These are phyloP conservation scores for Colletotrichum melonis DNA, from an alignment of 2,329 filamentous ascomycete species.

Conservation along the genomic window DNA sequence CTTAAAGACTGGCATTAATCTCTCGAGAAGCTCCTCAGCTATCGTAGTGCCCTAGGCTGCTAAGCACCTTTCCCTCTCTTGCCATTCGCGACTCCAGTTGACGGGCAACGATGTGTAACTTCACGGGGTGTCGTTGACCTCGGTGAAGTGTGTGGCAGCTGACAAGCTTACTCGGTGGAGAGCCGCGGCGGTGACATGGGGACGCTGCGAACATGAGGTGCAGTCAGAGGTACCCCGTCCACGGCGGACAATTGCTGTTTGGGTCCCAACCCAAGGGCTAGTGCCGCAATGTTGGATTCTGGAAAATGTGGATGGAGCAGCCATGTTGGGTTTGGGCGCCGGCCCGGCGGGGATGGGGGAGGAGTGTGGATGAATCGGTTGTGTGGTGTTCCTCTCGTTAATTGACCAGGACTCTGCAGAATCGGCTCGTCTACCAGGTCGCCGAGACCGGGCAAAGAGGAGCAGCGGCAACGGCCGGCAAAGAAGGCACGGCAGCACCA, in stretches of 20 bases:
- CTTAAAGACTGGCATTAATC: slow-evolving; percentile 35
- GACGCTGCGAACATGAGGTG: slow-evolving; percentile 29
- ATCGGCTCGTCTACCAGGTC: slow-evolving; percentile 12
- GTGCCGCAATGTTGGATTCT: slow-evolving; percentile 33
- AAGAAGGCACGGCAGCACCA: not conserved
- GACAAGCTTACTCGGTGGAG: slow-evolving; percentile 36
- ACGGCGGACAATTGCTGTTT: slow-evolving; percentile 1
- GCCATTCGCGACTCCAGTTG: slow-evolving; percentile 30
- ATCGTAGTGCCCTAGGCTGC: slow-evolving; percentile 11
- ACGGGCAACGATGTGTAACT: slow-evolving; percentile 22
- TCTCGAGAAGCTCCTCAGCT: slow-evolving; percentile 24
- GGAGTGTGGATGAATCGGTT: slow-evolving; percentile 7
- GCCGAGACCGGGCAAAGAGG: slow-evolving; percentile 29
- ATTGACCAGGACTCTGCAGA: slow-evolving; percentile 30
- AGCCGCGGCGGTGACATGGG: slow-evolving; percentile 33
- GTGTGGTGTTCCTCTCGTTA: not conserved
- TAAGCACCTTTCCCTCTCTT: slow-evolving; percentile 31
- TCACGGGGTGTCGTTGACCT: slow-evolving; percentile 34
- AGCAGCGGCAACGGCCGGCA: slow-evolving; percentile 24
- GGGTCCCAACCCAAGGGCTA: slow-evolving; percentile 27
- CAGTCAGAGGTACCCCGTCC: slow-evolving; percentile 29
- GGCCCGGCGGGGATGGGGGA: slow-evolving; percentile 25
- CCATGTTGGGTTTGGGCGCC: slow-evolving; percentile 32
- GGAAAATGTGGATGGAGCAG: slow-evolving; percentile 36
- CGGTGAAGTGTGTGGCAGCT: slow-evolving; percentile 30